phyloP scores from a whole-genome alignment of 78 protist genomes.

The Dictyostelium discoideum region dicty_2.7 NC_007089.4:405001-405500 shows the following conservation, averaged over 20 bases:
- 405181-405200: neutral
- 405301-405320: neutral
- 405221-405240: neutral
- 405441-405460: neutral
- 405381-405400: too few relatives aligned
- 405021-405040: neutral
- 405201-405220: too few relatives aligned
- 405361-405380: too few relatives aligned
- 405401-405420: too few relatives aligned
- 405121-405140: neutral
- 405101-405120: too few relatives aligned
- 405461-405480: neutral
- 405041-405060: too few relatives aligned
- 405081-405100: neutral
- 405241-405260: neutral
- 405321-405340: neutral
- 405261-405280: conserved; percentile 3
- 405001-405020: neutral
- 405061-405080: too few relatives aligned
- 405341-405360: neutral
- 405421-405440: neutral
- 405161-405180: neutral
- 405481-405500: too few relatives aligned
- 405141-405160: neutral
- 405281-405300: neutral